Evolutionary conservation across 768 basidiomycete genomes (phyloP), one percentile per base, ranked within the genome.

Genomic region (Trametes sanguinea): DNA sequence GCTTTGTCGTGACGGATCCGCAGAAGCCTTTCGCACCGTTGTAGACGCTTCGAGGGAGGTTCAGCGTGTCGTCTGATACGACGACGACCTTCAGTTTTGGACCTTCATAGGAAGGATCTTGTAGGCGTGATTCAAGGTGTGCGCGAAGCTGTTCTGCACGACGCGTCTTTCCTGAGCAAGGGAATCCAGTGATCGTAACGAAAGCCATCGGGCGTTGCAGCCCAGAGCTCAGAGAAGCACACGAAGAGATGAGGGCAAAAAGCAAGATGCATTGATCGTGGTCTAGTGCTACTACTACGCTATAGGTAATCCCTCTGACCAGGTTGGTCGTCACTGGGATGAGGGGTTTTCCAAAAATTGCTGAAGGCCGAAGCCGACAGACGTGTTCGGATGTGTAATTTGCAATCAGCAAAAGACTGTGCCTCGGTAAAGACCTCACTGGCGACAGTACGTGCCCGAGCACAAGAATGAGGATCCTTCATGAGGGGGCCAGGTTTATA

Each of bases 311-410:
- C 54, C 64, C 67, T 68, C 65, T 35, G 57, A 46, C 67, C 59
- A 63, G 1, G 29, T 22, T 52, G 45, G 62, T 53, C 64, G 30
- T 65, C 68, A 59, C 44, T 6, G 47, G 53, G 58, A 51, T 54
- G 63, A 54, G 66, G 56, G 65, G 60, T 63, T 85, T 84, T 78
- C 85, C 90, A 92, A 93, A 92, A 92, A 92, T 92, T 92, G 87
- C 89, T 87, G 83, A 79, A 82, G 83, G 87, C 88, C 87, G 80
- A 89, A 91, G 88, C 88, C 81, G 74, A 85, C 83, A 88, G 89
- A 92, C 88, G 89, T 76, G 89, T 92, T 90, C 89, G 90, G 90
- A 92, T 92, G 89, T 90, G 83, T 91, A 92, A 90, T 92, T 92
- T 92, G 90, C 90, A 92, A 92, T 88, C 87, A 92, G 89, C 90